Conservation (phyloP, 2,329 filamentous ascomycete genomes). For the Aotearoamyces nothofagi region DNA sequence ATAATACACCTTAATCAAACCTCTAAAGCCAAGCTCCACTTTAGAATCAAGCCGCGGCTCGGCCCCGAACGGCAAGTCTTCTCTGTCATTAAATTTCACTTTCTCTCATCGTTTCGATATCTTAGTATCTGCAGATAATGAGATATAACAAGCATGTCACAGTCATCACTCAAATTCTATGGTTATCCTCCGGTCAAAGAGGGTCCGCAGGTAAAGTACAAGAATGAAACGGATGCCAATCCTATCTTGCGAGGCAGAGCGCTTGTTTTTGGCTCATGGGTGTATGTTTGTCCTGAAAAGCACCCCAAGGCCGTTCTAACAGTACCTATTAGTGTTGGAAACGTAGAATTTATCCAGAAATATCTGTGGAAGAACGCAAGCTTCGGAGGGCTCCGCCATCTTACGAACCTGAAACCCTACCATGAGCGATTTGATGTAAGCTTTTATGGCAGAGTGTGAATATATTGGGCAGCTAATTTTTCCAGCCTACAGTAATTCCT, state of each 20-base stretch:
- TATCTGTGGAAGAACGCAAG: constrained; percentile 54
- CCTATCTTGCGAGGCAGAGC: not conserved
- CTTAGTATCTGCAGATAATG: too few species aligned
- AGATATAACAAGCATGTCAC: too few species aligned
- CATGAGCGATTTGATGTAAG: constrained; percentile 30
- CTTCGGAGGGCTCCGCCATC: constrained; percentile 29
- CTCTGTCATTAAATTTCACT: too few species aligned
- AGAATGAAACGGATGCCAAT: not conserved
- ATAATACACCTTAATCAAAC: too few species aligned
- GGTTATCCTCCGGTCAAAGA: not conserved
- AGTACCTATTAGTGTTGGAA: constrained; percentile 25
- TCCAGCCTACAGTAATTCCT: constrained; percentile 40
- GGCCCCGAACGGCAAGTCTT: too few species aligned
- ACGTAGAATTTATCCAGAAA: constrained; percentile 39
- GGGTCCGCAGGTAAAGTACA: not conserved
- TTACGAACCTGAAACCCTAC: constrained; percentile 27
- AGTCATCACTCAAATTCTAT: too few species aligned
- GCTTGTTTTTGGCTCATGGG: not conserved
- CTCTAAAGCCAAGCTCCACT: too few species aligned
- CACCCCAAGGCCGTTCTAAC: not conserved
- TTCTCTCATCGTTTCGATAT: too few species aligned
- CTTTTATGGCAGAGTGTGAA: constrained; percentile 42
- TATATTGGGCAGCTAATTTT: constrained; percentile 20
- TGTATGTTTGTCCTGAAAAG: not conserved
- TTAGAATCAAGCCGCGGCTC: too few species aligned